A percentile compares a stretch with the other conserved stretches of the same genome.
phyloP scores from a whole-genome alignment of 106 monocot genomes.

The Cymbidium sinense region DNA sequence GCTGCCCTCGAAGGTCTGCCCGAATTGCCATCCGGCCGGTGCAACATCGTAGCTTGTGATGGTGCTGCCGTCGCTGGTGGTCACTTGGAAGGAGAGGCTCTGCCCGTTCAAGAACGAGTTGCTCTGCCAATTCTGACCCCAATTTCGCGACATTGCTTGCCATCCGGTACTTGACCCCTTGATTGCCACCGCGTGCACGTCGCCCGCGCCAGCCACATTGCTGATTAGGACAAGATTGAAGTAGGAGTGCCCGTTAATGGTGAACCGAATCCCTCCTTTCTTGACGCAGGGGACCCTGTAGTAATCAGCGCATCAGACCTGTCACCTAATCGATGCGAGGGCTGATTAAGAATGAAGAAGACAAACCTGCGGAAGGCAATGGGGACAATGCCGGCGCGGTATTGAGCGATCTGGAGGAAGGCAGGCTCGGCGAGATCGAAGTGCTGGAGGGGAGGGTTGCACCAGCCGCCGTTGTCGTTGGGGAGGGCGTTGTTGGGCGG shows the following conservation, averaged over 20 bases:
- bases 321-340: too few relatives aligned
- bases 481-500: conserved; percentile 41
- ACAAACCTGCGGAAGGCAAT: conserved; percentile 31
- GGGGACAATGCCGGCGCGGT: conserved; percentile 42
- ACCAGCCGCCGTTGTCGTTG: conserved; percentile 55
- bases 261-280: conserved; percentile 68
- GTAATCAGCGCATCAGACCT: background rate
- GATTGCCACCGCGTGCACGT: conserved; percentile 51
- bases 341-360: background rate
- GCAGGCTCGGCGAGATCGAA: conserved; percentile 52
- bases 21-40: conserved; percentile 58
- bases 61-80: conserved; percentile 62
- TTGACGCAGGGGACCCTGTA: conserved; percentile 52
- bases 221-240: conserved; percentile 74
- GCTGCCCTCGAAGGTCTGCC: conserved; percentile 51
- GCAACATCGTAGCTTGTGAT: conserved; percentile 49
- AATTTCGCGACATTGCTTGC: conserved; percentile 73
- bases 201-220: conserved; percentile 72
- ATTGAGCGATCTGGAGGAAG: conserved; percentile 46
- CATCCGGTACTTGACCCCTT: conserved; percentile 56
- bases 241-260: conserved; percentile 72
- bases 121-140: conserved; percentile 93
- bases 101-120: conserved; percentile 60
- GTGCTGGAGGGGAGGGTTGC: conserved; percentile 56
- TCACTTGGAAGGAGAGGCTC: conserved; percentile 72